Evolutionary conservation across 371 early-diverging fungal species (phyloP).

Genomic region (Apophysomyces sp.): DNA sequence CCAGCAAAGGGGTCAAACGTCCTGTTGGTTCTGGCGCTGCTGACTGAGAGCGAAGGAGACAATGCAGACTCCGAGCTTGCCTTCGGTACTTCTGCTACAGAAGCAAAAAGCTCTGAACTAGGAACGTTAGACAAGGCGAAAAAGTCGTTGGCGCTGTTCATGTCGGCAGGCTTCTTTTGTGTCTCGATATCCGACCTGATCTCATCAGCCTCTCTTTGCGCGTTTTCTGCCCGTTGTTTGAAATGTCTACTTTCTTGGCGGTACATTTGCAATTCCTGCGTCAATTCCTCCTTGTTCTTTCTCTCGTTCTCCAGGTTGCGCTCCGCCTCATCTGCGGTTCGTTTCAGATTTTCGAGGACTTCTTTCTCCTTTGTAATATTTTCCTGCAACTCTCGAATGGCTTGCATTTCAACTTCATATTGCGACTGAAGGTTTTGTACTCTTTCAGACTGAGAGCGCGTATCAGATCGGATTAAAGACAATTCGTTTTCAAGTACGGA

Average conservation of each 20-base stretch:
- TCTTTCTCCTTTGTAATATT: slow-evolving; percentile 33
- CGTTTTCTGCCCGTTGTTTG: slow-evolving; percentile 28
- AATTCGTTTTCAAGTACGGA: slow-evolving; percentile 16
- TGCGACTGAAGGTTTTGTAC: slow-evolving; percentile 21
- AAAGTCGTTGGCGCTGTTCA: slow-evolving; percentile 13
- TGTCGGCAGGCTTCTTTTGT: background rate
- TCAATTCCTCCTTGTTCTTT: slow-evolving; percentile 29
- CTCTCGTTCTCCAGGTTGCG: slow-evolving; percentile 25
- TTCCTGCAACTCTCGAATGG: slow-evolving; percentile 24
- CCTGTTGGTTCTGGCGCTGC: slow-evolving; percentile 6
- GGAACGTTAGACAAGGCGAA: slow-evolving; percentile 22
- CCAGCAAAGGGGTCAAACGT: slow-evolving; percentile 42
- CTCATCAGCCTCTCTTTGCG: slow-evolving; percentile 24
- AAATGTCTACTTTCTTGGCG: slow-evolving; percentile 38
- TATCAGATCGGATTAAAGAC: slow-evolving; percentile 14
- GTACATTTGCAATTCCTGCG: slow-evolving; percentile 29
- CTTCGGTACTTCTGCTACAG: slow-evolving; percentile 5
- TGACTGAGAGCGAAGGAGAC: background rate
- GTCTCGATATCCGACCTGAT: slow-evolving; percentile 15
- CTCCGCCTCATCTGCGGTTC: slow-evolving; percentile 39
- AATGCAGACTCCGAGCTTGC: slow-evolving; percentile 6
- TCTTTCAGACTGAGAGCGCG: slow-evolving; percentile 19
- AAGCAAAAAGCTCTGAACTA: slow-evolving; percentile 22
- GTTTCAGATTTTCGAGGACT: slow-evolving; percentile 22
- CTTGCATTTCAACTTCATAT: slow-evolving; percentile 18